Evolutionary conservation across 2,329 filamentous ascomycete genomes (phyloP).

Genomic region (Pseudocercospora eumusae): DNA sequence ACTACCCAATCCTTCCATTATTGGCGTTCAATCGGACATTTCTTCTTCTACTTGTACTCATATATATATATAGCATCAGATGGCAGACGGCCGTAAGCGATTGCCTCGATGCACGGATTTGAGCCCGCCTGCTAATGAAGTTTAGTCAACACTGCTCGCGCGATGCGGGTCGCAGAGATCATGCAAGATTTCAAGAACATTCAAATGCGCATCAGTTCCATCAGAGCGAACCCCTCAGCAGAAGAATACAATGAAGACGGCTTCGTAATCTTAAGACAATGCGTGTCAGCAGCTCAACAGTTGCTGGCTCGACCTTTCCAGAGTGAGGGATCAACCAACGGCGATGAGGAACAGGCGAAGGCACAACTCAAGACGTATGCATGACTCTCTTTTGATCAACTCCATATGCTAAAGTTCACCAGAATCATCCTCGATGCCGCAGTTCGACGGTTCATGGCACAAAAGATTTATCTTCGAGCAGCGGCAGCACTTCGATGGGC

Average conservation of each 20-base stretch:
- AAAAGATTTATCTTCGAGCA: slow-evolving; percentile 61
- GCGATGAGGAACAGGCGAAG: slow-evolving; percentile 57
- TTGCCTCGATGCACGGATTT: background rate
- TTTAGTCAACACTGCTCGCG: slow-evolving; percentile 64
- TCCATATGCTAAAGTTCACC: background rate
- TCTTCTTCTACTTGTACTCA: slow-evolving; percentile 11
- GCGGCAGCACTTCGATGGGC: slow-evolving; percentile 62
- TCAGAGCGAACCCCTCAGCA: slow-evolving; percentile 53
- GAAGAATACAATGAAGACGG: slow-evolving; percentile 62
- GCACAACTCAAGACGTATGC: slow-evolving; percentile 57
- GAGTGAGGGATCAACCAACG: slow-evolving; percentile 4
- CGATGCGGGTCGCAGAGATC: slow-evolving; percentile 63
- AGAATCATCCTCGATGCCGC: slow-evolving; percentile 64
- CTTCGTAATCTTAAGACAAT: slow-evolving; percentile 59
- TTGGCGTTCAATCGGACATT: slow-evolving; percentile 7
- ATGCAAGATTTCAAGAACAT: slow-evolving; percentile 65
- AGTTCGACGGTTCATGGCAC: slow-evolving; percentile 62
- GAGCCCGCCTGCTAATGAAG: slow-evolving; percentile 4
- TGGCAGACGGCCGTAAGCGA: slow-evolving; percentile 58
- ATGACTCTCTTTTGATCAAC: background rate
- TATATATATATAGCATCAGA: slow-evolving; percentile 31
- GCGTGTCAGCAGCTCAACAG: slow-evolving; percentile 56
- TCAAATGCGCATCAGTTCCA: slow-evolving; percentile 57
- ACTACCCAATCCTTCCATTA: slow-evolving; percentile 7
- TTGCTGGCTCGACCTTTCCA: slow-evolving; percentile 57